Percentiles rank a stretch among this genome's conserved stretches.
phyloP scores from a whole-genome alignment of 2,329 filamentous ascomycete species.

The Sordariomycetes sp. region DNA sequence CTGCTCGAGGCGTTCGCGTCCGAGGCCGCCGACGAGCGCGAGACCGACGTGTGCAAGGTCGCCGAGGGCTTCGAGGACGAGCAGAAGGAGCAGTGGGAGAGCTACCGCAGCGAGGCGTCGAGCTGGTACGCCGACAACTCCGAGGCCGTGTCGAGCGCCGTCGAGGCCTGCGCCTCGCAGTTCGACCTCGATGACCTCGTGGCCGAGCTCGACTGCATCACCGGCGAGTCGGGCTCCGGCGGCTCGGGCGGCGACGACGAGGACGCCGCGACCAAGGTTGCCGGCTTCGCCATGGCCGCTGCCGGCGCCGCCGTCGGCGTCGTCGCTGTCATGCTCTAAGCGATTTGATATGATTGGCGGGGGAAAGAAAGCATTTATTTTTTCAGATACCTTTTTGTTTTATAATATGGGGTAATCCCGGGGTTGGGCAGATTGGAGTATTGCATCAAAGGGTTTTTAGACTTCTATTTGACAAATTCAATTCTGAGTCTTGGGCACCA shows the following conservation, averaged over 20 bases:
- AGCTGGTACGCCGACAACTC: constrained; percentile 19
- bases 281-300: constrained; percentile 17
- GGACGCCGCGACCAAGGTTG: constrained; percentile 14
- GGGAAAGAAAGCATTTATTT: neutral
- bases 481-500: no score
- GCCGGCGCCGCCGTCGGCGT: constrained; percentile 18
- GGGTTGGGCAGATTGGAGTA: neutral
- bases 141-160: constrained; percentile 14
- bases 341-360: neutral
- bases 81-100: constrained; percentile 12
- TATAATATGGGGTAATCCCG: neutral
- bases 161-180: constrained; percentile 15
- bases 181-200: neutral
- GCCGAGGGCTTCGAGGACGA: constrained; percentile 17
- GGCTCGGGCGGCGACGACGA: constrained; percentile 7
- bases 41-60: constrained; percentile 19
- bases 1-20: constrained; percentile 11
- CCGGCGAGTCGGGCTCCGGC: neutral
- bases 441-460: neutral
- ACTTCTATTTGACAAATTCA: no score
- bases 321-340: constrained; percentile 9
- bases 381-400: neutral
- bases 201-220: constrained; percentile 5
- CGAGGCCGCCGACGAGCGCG: constrained; percentile 12
- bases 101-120: constrained; percentile 18